These are phyloP conservation scores for Microdochium nivale DNA, from an alignment of 2,329 filamentous ascomycete genomes.

Conservation along the genomic window DNA sequence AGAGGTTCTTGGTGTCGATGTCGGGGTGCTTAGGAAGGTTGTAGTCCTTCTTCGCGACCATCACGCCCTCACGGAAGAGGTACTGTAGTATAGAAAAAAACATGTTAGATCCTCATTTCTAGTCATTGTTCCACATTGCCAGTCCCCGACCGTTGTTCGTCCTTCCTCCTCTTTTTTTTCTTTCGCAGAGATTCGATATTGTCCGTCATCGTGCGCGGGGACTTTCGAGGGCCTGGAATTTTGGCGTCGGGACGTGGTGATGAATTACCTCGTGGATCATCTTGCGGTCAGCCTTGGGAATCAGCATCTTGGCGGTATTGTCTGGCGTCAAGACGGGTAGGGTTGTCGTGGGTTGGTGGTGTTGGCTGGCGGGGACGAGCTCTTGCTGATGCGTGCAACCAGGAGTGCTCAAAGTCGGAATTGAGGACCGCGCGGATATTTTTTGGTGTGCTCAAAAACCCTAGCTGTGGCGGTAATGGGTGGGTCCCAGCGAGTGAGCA, in stretches of 20 bases:
- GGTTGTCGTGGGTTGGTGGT: conserved; percentile 28
- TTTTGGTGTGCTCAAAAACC: conserved; percentile 4
- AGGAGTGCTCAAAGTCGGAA: neutral
- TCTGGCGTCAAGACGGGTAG: conserved; percentile 40
- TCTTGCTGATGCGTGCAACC: neutral
- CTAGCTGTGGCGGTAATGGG: neutral
- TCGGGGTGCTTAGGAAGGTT: conserved; percentile 96
- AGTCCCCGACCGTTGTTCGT: neutral
- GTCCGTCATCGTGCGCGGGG: neutral
- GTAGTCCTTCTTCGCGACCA: conserved; percentile 99
- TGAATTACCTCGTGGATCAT: conserved; percentile 78
- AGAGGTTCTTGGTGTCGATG: conserved; percentile 99
- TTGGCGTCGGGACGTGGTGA: conserved; percentile 11
- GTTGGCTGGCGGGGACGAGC: conserved; percentile 1
- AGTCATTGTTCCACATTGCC: neutral
- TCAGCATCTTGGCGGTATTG: conserved; percentile 71
- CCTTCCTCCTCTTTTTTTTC: neutral
- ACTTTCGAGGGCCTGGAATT: conserved; percentile 9
- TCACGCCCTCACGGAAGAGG: conserved; percentile 89
- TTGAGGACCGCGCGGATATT: neutral
- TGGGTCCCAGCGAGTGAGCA: conserved; percentile 10
- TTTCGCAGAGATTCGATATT: conserved; percentile 6
- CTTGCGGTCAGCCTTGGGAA: conserved; percentile 99
- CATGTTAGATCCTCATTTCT: neutral
- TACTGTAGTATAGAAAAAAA: conserved; percentile 48